phyloP scores from a whole-genome alignment of 257 asterid genomes.

The Apocynum venetum region DNA sequence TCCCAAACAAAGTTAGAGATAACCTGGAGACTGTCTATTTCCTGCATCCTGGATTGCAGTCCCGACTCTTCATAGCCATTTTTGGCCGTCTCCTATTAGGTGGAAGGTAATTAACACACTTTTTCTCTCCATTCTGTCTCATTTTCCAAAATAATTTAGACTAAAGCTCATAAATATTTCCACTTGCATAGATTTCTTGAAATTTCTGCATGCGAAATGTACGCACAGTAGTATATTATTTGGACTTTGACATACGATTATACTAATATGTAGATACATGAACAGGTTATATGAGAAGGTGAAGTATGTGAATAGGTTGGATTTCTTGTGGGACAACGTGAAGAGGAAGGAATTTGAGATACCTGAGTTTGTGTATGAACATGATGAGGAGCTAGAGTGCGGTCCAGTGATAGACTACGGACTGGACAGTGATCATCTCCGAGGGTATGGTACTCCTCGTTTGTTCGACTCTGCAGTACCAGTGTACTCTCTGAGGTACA shows the following conservation, averaged over 20 bases:
- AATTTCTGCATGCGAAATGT: too few species aligned
- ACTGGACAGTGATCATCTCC: constrained; percentile 77
- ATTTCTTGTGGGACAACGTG: constrained; percentile 58
- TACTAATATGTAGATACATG: neutral
- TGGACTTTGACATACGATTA: neutral
- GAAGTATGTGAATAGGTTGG: constrained; percentile 56
- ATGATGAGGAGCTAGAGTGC: constrained; percentile 60
- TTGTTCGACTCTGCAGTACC: constrained; percentile 37
- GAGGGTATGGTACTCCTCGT: constrained; percentile 26
- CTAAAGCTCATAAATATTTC: neutral
- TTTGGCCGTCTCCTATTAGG: constrained; percentile 61
- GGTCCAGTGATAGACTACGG: constrained; percentile 54
- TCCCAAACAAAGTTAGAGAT: constrained; percentile 41
- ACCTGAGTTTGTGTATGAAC: constrained; percentile 74
- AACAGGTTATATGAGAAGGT: constrained; percentile 60
- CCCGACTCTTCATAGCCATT: constrained; percentile 73
- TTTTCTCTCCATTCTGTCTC: neutral
- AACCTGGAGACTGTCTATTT: constrained; percentile 56
- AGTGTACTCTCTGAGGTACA: constrained; percentile 74
- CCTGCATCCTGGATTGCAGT: constrained; percentile 74
- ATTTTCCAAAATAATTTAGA: neutral
- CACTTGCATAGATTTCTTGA: too few species aligned
- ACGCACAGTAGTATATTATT: too few species aligned
- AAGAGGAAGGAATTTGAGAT: constrained; percentile 55
- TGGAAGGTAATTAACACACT: constrained; percentile 34